Evolutionary conservation across 2,329 filamentous ascomycete genomes (phyloP).

Genomic region (Dactylonectria macrodidyma): DNA sequence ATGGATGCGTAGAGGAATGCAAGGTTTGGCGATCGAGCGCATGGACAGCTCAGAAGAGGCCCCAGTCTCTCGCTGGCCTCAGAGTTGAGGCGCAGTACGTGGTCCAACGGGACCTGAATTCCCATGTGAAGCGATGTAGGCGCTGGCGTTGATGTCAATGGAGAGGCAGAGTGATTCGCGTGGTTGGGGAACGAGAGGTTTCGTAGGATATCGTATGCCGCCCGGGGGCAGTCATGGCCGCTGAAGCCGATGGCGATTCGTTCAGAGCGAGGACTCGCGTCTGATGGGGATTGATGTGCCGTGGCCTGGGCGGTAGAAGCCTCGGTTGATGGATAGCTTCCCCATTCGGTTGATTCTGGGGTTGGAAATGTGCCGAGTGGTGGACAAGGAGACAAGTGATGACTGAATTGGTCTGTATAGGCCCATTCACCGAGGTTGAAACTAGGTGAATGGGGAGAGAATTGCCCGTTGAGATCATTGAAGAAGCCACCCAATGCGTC

Average conservation of each 20-base stretch:
- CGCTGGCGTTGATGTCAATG: background rate
- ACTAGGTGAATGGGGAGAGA: slow-evolving; percentile 2
- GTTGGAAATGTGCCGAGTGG: background rate
- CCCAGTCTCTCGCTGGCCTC: slow-evolving; percentile 20
- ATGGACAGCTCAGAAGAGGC: slow-evolving; percentile 13
- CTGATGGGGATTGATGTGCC: slow-evolving; percentile 8
- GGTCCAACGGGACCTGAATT: slow-evolving; percentile 14
- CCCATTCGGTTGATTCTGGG: slow-evolving; percentile 3
- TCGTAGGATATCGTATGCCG: slow-evolving; percentile 21
- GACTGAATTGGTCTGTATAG: background rate
- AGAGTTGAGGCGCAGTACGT: slow-evolving; percentile 16
- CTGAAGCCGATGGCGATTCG: background rate
- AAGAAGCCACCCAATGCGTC: slow-evolving; percentile 7
- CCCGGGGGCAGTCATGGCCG: slow-evolving; percentile 14
- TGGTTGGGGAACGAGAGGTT: slow-evolving; percentile 14
- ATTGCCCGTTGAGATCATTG: slow-evolving; percentile 3
- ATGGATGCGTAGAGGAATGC: slow-evolving; percentile 17
- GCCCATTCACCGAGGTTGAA: slow-evolving; percentile 17
- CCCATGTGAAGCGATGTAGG: background rate
- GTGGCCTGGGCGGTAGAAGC: slow-evolving; percentile 10
- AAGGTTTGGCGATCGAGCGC: slow-evolving; percentile 21
- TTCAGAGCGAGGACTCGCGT: background rate
- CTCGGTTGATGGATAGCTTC: slow-evolving; percentile 9
- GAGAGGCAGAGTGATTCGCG: background rate
- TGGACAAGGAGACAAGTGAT: background rate